Evolutionary conservation across 2,329 filamentous ascomycete species (phyloP).

Genomic region (Penicillium aurantiogriseum): DNA sequence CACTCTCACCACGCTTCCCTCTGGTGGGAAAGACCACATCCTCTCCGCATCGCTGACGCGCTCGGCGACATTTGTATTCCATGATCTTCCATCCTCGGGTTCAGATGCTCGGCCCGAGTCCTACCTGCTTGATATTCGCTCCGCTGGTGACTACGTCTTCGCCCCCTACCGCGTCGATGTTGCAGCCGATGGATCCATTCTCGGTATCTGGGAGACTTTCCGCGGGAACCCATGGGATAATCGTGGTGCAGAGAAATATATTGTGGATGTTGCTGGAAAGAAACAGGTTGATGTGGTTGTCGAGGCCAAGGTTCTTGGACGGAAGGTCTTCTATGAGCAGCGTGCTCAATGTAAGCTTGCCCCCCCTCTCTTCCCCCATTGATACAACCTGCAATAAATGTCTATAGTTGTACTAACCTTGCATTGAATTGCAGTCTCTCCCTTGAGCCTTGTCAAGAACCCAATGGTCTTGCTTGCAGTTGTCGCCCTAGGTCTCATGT

Average conservation of each 20-base stretch:
- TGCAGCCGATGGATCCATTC: conserved; percentile 46
- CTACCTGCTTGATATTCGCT: conserved; percentile 81
- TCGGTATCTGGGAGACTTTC: conserved; percentile 78
- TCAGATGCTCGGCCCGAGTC: conserved; percentile 41
- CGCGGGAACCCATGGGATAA: conserved; percentile 88
- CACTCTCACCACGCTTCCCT: conserved; percentile 48
- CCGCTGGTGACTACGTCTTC: conserved; percentile 67
- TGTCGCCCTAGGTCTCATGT: conserved; percentile 75
- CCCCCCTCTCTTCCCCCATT: background rate
- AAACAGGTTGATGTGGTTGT: conserved; percentile 50
- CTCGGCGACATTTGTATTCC: conserved; percentile 72
- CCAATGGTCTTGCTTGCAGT: conserved; percentile 95
- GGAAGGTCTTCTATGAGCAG: conserved; percentile 75
- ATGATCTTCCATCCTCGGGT: conserved; percentile 55
- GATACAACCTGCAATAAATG: background rate
- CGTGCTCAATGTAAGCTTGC: conserved; percentile 67
- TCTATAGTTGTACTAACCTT: conserved; percentile 6
- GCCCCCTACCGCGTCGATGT: conserved; percentile 74
- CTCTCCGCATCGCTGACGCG: conserved; percentile 64
- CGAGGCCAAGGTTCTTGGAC: conserved; percentile 60
- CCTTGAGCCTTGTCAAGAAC: conserved; percentile 82
- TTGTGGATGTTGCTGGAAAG: conserved; percentile 30
- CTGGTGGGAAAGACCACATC: conserved; percentile 47
- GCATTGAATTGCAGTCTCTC: conserved; percentile 57
- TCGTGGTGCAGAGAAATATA: conserved; percentile 58